A percentile compares a stretch with the other conserved stretches of the same genome.
These are phyloP conservation scores for Serendipita sp. DNA, from an alignment of 768 basidiomycete species.

Conservation along the genomic window DNA sequence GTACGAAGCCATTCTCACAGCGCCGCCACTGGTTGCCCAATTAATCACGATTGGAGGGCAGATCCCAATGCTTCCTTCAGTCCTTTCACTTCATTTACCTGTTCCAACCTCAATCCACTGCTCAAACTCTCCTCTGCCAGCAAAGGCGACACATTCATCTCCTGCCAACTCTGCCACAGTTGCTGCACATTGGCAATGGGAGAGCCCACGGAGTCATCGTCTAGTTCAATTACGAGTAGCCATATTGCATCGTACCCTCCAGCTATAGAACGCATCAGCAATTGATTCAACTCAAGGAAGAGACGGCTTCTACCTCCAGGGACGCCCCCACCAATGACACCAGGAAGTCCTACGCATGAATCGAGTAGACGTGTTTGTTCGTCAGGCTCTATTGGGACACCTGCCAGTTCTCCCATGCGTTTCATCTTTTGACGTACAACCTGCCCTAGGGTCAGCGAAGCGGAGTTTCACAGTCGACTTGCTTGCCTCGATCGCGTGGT, in stretches of 20 bases:
- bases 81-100: constrained; percentile 39
- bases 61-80: constrained; percentile 26
- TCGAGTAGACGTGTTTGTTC: constrained; percentile 78
- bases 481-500: background rate
- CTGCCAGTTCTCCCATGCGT: constrained; percentile 59
- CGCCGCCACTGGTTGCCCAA: background rate
- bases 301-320: constrained; percentile 75
- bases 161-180: constrained; percentile 49
- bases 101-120: constrained; percentile 50
- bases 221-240: constrained; percentile 53
- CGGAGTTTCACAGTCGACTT: no score
- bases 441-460: background rate
- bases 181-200: constrained; percentile 48
- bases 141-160: constrained; percentile 55
- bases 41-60: background rate
- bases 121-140: constrained; percentile 52
- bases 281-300: background rate
- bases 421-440: constrained; percentile 42
- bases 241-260: constrained; percentile 97
- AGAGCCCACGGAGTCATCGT: constrained; percentile 10
- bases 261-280: constrained; percentile 31
- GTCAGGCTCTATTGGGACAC: constrained; percentile 79
- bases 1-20: background rate
- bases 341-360: constrained; percentile 55
- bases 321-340: constrained; percentile 87